Percentiles rank a stretch among this genome's conserved stretches.
These are phyloP conservation scores for Irpex lacteus DNA, from an alignment of 1,284 basidiomycete species.

Conservation along the genomic window DNA sequence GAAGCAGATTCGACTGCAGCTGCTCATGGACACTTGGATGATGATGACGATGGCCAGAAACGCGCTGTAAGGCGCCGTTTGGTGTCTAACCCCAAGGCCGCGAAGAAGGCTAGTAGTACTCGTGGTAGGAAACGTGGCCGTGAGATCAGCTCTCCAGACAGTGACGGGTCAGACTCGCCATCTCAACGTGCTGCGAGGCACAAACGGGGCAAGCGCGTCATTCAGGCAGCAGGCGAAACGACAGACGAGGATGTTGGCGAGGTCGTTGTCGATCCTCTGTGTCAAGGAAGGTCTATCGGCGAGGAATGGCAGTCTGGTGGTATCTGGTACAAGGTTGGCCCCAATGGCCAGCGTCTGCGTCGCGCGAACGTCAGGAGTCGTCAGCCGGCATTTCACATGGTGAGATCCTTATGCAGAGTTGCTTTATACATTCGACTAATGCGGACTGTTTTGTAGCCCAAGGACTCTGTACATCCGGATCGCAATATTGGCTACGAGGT, in stretches of 20 bases:
- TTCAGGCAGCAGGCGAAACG: slow-evolving; percentile 23
- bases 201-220: slow-evolving; percentile 31
- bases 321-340: slow-evolving; percentile 65
- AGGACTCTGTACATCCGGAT: slow-evolving; percentile 76
- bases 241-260: slow-evolving; percentile 42
- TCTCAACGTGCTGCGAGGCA: slow-evolving; percentile 29
- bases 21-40: slow-evolving; percentile 41
- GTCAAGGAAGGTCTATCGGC: slow-evolving; percentile 57
- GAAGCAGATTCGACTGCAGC: slow-evolving; percentile 72
- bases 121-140: slow-evolving; percentile 67
- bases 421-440: neutral
- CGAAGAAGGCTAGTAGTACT: slow-evolving; percentile 38
- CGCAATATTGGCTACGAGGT: slow-evolving; percentile 62
- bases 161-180: slow-evolving; percentile 32
- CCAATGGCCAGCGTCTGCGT: slow-evolving; percentile 65
- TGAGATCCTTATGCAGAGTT: slow-evolving; percentile 31
- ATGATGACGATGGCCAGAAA: slow-evolving; percentile 25
- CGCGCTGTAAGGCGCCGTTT: slow-evolving; percentile 35
- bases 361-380: slow-evolving; percentile 67
- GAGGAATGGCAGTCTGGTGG: slow-evolving; percentile 75
- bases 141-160: slow-evolving; percentile 48
- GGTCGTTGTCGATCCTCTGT: slow-evolving; percentile 45
- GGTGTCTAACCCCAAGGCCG: slow-evolving; percentile 35
- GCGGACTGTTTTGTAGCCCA: slow-evolving; percentile 44
- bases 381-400: slow-evolving; percentile 69